Percentiles rank a stretch among this genome's conserved stretches.
Conservation (phyloP, 2,329 filamentous ascomycete species). For the Phyllosticta ampelicida region DNA sequence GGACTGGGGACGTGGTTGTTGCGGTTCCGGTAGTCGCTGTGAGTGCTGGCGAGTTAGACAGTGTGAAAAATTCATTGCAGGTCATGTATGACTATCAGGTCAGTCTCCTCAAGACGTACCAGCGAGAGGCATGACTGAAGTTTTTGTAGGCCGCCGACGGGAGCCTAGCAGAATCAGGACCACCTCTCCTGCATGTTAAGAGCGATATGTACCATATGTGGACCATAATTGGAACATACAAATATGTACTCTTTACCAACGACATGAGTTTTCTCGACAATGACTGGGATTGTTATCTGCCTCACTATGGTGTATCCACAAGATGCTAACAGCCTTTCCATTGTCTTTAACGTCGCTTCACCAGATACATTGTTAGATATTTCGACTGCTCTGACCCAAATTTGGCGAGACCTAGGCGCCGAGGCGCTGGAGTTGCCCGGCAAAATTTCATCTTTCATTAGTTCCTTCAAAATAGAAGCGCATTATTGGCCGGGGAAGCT, state of each 20-base stretch:
- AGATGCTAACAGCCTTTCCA: slow-evolving; percentile 34
- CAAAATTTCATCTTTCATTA: slow-evolving; percentile 49
- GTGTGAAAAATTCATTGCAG: slow-evolving; percentile 33
- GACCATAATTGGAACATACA: slow-evolving; percentile 35
- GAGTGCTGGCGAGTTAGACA: slow-evolving; percentile 35
- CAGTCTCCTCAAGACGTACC: slow-evolving; percentile 40
- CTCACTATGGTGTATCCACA: slow-evolving; percentile 38
- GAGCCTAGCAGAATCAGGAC: slow-evolving; percentile 30
- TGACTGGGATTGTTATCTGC: slow-evolving; percentile 35
- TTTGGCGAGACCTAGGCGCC: slow-evolving; percentile 48
- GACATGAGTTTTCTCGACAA: slow-evolving; percentile 29
- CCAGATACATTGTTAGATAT: slow-evolving; percentile 39
- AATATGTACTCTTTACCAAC: slow-evolving; percentile 31
- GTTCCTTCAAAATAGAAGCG: slow-evolving; percentile 48
- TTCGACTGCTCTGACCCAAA: slow-evolving; percentile 35
- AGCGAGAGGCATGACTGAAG: neutral
- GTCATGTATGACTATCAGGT: slow-evolving; percentile 7
- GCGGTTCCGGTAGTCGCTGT: slow-evolving; percentile 28
- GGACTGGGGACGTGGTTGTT: slow-evolving; percentile 42
- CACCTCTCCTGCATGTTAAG: slow-evolving; percentile 25
- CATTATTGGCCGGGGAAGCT: slow-evolving; percentile 41
- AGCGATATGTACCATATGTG: slow-evolving; percentile 43
- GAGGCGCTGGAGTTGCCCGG: slow-evolving; percentile 46
- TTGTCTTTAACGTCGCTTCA: slow-evolving; percentile 21
- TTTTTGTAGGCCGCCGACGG: neutral